These are phyloP conservation scores for Hypomontagnella submonticulosa DNA, from an alignment of 495 filamentous ascomycete species.

Conservation along the genomic window DNA sequence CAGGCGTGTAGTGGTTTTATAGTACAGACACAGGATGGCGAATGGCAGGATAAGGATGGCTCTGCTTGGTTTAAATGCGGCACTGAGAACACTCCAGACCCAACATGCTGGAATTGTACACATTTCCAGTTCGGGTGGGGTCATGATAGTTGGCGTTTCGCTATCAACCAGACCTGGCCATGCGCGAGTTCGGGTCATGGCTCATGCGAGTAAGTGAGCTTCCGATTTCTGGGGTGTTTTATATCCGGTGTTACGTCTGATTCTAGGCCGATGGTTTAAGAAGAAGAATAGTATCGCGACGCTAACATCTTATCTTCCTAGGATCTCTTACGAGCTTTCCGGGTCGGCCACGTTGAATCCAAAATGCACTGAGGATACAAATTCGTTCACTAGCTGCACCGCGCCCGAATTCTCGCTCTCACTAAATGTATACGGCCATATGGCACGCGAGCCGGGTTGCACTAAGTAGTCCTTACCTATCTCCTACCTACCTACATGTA, in stretches of 20 bases:
- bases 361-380: background rate
- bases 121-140: conserved; percentile 32
- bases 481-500: no score
- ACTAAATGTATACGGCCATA: background rate
- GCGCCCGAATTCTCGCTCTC: conserved; percentile 4
- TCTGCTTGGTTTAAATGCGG: conserved; percentile 24
- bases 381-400: conserved; percentile 6
- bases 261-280: no score
- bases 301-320: background rate
- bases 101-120: conserved; percentile 23
- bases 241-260: background rate
- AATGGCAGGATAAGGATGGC: conserved; percentile 28
- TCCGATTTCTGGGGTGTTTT: background rate
- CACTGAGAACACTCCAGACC: conserved; percentile 16
- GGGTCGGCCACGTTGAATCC: conserved; percentile 12
- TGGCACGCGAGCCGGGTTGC: no score
- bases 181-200: conserved; percentile 1
- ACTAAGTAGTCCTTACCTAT: no score
- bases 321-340: background rate
- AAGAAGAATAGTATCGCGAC: no score
- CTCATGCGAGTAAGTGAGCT: conserved; percentile 3
- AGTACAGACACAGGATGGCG: conserved; percentile 6
- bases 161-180: conserved; percentile 29
- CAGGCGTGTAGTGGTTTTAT: conserved; percentile 25
- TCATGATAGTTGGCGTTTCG: conserved; percentile 23